Evolutionary conservation across 1,284 basidiomycete species (phyloP).

Genomic region (Rhodotorula glutinis): DNA sequence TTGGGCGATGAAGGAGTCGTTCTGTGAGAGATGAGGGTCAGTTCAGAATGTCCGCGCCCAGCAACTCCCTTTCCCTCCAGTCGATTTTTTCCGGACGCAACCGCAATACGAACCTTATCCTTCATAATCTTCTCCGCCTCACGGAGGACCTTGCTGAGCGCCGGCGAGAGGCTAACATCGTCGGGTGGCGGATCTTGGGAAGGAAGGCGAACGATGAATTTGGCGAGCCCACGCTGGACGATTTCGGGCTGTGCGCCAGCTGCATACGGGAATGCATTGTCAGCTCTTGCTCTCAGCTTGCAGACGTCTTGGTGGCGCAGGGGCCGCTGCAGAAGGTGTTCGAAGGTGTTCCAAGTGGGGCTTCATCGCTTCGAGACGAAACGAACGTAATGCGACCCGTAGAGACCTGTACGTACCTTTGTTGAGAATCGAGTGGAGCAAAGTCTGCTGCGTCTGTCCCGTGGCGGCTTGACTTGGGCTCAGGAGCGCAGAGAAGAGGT

Average conservation of each 20-base stretch:
- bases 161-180: constrained; percentile 64
- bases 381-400: constrained; percentile 26
- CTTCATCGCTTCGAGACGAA: constrained; percentile 36
- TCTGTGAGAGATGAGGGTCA: constrained; percentile 47
- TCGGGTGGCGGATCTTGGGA: constrained; percentile 80
- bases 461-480: constrained; percentile 48
- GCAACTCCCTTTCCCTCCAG: too few relatives aligned
- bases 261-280: constrained; percentile 29
- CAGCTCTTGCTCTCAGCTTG: neutral
- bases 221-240: constrained; percentile 41
- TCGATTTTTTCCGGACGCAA: too few relatives aligned
- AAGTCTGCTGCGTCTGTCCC: constrained; percentile 7
- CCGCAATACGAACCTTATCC: constrained; percentile 58
- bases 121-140: constrained; percentile 78
- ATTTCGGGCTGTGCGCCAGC: constrained; percentile 42
- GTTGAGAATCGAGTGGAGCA: constrained; percentile 34
- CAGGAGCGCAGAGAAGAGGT: constrained; percentile 71
- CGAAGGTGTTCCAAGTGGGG: neutral
- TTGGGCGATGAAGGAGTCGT: constrained; percentile 89
- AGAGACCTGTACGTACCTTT: constrained; percentile 56
- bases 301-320: too few relatives aligned
- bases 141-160: constrained; percentile 65
- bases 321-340: constrained; percentile 7
- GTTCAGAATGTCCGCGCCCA: too few relatives aligned
- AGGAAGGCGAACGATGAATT: constrained; percentile 56